These are phyloP conservation scores for Didymella pomorum DNA, from an alignment of 2,329 filamentous ascomycete species.

Conservation along the genomic window DNA sequence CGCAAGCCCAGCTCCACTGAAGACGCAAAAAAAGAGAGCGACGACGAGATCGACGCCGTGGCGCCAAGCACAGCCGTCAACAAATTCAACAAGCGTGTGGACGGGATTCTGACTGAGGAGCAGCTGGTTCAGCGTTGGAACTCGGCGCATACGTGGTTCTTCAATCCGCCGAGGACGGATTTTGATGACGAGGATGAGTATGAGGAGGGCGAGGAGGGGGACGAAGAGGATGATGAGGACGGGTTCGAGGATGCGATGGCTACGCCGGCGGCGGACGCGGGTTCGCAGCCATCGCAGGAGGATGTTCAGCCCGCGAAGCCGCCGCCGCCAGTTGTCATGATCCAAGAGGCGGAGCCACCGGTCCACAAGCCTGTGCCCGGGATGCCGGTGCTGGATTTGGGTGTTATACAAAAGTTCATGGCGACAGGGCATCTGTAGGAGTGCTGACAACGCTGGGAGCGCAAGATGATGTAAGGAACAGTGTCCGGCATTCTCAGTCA, in stretches of 20 bases:
- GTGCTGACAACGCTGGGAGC: background rate
- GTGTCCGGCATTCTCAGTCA: background rate
- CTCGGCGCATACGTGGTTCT: slow-evolving; percentile 30
- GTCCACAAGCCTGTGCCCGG: slow-evolving; percentile 25
- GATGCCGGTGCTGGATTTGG: slow-evolving; percentile 33
- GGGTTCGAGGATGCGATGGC: slow-evolving; percentile 33
- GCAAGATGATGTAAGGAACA: background rate
- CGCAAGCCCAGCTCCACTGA: slow-evolving; percentile 23
- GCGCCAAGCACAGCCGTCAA: slow-evolving; percentile 17
- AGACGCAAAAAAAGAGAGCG: slow-evolving; percentile 22
- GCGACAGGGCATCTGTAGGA: slow-evolving; percentile 27
- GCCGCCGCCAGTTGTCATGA: slow-evolving; percentile 13
- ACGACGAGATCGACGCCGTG: slow-evolving; percentile 20
- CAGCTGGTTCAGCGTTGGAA: slow-evolving; percentile 34
- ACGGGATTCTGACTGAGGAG: slow-evolving; percentile 31
- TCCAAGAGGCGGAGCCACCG: slow-evolving; percentile 16
- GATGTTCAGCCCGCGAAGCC: slow-evolving; percentile 11
- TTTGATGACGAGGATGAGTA: slow-evolving; percentile 23
- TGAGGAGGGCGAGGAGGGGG: slow-evolving; percentile 25
- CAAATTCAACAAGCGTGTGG: slow-evolving; percentile 27
- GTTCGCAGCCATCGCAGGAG: slow-evolving; percentile 8
- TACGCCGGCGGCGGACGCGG: slow-evolving; percentile 16
- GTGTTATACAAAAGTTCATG: slow-evolving; percentile 37
- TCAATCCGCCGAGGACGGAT: slow-evolving; percentile 22
- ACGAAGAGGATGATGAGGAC: slow-evolving; percentile 30